Evolutionary conservation across 371 early-diverging fungal species (phyloP).

Genomic region (Nematocida ausubeli): DNA sequence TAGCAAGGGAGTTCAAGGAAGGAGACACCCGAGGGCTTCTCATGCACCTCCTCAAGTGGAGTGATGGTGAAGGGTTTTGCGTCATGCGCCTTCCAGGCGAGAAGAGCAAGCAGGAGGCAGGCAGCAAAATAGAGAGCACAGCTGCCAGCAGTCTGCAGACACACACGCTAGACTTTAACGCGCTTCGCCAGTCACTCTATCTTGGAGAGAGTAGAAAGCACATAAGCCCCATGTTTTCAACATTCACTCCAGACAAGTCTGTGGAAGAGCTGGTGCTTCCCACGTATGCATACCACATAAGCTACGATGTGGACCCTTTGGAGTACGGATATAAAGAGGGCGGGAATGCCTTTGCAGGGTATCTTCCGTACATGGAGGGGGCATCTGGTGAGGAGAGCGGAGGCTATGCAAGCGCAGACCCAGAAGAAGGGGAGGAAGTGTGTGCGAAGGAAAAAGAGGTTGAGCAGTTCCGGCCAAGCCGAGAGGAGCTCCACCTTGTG

Average conservation of each 20-base stretch:
- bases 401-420: background rate
- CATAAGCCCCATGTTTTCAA: constrained; percentile 48
- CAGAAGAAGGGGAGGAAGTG: background rate
- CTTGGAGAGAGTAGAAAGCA: constrained; percentile 7
- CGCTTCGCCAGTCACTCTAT: background rate
- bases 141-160: background rate
- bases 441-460: background rate
- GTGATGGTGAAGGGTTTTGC: constrained; percentile 15
- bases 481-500: constrained; percentile 20
- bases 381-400: background rate
- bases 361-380: background rate
- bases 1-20: constrained; percentile 50
- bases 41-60: constrained; percentile 51
- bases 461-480: background rate
- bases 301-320: constrained; percentile 26
- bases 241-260: constrained; percentile 44
- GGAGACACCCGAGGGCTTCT: constrained; percentile 56
- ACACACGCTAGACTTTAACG: background rate
- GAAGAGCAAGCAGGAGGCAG: background rate
- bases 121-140: background rate
- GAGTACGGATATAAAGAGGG: constrained; percentile 9
- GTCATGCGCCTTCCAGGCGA: background rate
- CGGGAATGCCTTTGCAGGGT: background rate
- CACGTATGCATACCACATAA: constrained; percentile 51
- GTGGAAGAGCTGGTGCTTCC: constrained; percentile 36